Evolutionary conservation across 352 stramenopile genomes (phyloP).

Genomic region (Pythium diclinum): DNA sequence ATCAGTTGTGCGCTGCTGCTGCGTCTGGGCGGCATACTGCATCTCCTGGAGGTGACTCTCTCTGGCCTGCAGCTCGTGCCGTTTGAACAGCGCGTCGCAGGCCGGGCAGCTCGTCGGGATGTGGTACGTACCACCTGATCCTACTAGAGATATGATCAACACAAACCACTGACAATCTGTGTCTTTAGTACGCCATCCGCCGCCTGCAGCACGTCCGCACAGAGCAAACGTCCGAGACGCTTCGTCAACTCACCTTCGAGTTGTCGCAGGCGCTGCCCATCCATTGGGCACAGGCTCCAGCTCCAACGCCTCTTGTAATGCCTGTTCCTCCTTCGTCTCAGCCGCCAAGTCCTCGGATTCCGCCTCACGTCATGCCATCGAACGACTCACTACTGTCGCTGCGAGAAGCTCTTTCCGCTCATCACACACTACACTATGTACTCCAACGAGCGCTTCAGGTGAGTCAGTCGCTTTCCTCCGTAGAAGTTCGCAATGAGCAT

Average conservation of each 20-base stretch:
- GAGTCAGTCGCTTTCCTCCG: neutral
- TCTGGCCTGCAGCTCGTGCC: slow-evolving; percentile 20
- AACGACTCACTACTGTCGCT: neutral
- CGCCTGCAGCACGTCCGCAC: slow-evolving; percentile 34
- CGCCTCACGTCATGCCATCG: neutral
- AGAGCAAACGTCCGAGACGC: slow-evolving; percentile 17
- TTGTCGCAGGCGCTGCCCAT: slow-evolving; percentile 39
- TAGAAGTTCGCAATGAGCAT: too few species aligned
- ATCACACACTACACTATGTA: neutral
- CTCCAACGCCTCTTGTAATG: neutral
- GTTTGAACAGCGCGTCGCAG: slow-evolving; percentile 19
- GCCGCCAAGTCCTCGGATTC: neutral
- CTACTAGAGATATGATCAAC: neutral
- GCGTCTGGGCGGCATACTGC: slow-evolving; percentile 22
- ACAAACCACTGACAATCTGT: neutral
- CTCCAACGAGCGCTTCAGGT: slow-evolving; percentile 21
- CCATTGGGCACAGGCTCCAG: slow-evolving; percentile 23
- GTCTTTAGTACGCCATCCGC: slow-evolving; percentile 42
- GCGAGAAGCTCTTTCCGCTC: neutral
- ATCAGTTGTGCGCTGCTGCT: slow-evolving; percentile 30
- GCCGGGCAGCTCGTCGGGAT: slow-evolving; percentile 6
- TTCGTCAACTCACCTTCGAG: slow-evolving; percentile 37
- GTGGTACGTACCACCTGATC: slow-evolving; percentile 8
- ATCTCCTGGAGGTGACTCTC: slow-evolving; percentile 26
- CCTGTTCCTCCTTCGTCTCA: neutral